Percentiles rank a stretch among this genome's conserved stretches.
Evolutionary conservation across 1,139 yeast genomes (phyloP).

Genomic region (Kodamaea derodonti): DNA sequence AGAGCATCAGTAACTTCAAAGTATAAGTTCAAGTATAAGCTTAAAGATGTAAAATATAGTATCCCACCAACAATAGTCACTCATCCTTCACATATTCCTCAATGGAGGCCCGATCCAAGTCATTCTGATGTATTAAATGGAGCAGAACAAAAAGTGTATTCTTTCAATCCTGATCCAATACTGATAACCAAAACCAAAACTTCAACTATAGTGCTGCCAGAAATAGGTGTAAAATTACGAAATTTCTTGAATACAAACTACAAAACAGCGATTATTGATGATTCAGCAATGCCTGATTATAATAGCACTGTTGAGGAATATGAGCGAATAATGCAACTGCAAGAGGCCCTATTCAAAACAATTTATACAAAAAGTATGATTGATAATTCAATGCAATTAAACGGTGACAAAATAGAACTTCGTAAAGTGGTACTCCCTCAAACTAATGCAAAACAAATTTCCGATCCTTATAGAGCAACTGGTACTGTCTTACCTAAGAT

Average conservation of each 20-base stretch:
- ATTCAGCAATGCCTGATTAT: slow-evolving; percentile 28
- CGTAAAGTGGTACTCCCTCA: slow-evolving; percentile 47
- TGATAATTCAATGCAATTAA: slow-evolving; percentile 38
- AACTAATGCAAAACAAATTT: slow-evolving; percentile 33
- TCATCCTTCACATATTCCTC: slow-evolving; percentile 70
- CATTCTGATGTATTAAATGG: slow-evolving; percentile 40
- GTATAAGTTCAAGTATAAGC: slow-evolving; percentile 15
- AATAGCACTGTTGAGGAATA: slow-evolving; percentile 33
- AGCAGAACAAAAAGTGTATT: slow-evolving; percentile 32
- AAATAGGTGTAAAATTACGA: slow-evolving; percentile 40
- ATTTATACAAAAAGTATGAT: slow-evolving; percentile 30
- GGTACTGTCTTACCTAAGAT: slow-evolving; percentile 37
- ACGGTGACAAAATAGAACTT: slow-evolving; percentile 42
- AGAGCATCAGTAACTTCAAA: neutral
- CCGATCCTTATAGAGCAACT: slow-evolving; percentile 39
- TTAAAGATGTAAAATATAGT: slow-evolving; percentile 43
- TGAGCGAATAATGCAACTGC: slow-evolving; percentile 29
- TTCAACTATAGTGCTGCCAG: slow-evolving; percentile 23
- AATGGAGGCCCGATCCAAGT: slow-evolving; percentile 54
- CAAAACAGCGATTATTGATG: slow-evolving; percentile 41
- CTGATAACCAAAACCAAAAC: slow-evolving; percentile 19
- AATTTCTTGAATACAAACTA: slow-evolving; percentile 51
- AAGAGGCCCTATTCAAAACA: slow-evolving; percentile 24
- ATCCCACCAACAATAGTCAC: slow-evolving; percentile 63
- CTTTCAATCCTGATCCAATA: slow-evolving; percentile 29